Percentiles rank a stretch among this genome's conserved stretches.
Evolutionary conservation across 2,329 filamentous ascomycete genomes (phyloP).

Genomic region (Ceratocystis papillata): DNA sequence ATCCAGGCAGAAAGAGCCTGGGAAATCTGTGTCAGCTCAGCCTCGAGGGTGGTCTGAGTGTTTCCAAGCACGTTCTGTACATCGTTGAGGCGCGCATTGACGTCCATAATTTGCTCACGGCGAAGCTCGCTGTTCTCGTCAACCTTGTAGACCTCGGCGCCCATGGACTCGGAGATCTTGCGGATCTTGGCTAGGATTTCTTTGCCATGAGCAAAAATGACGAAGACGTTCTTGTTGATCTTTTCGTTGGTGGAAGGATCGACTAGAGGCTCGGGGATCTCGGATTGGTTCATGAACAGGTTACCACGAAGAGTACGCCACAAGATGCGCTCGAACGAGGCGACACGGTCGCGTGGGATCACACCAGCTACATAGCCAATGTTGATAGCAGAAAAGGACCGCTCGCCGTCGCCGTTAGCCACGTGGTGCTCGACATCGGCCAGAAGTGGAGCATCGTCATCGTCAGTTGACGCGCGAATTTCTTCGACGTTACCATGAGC

Average conservation of each 20-base stretch:
- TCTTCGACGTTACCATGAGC: conserved; percentile 95
- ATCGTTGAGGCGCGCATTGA: conserved; percentile 86
- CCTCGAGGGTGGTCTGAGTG: conserved; percentile 87
- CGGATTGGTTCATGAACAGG: conserved; percentile 99
- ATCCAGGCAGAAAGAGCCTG: conserved; percentile 92
- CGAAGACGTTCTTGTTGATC: conserved; percentile 94
- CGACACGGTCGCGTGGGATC: conserved; percentile 84
- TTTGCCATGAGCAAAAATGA: conserved; percentile 97
- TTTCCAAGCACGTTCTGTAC: conserved; percentile 86
- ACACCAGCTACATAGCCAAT: conserved; percentile 97
- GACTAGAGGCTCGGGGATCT: conserved; percentile 87
- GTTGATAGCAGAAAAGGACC: conserved; percentile 93
- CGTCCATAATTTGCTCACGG: conserved; percentile 91
- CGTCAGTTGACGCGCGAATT: conserved; percentile 79
- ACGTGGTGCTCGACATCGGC: conserved; percentile 76
- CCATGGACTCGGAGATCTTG: conserved; percentile 96
- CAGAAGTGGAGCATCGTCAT: conserved; percentile 86
- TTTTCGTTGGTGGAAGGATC: conserved; percentile 88
- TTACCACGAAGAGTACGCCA: conserved; percentile 97
- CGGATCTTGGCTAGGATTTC: conserved; percentile 98
- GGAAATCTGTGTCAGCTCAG: conserved; percentile 86
- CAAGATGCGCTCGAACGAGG: conserved; percentile 90
- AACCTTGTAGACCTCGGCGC: conserved; percentile 89
- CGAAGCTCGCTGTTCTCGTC: conserved; percentile 95
- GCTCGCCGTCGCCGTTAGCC: conserved; percentile 54